phyloP scores from a whole-genome alignment of 305 asterid species.

The Rubia occidens region DNA sequence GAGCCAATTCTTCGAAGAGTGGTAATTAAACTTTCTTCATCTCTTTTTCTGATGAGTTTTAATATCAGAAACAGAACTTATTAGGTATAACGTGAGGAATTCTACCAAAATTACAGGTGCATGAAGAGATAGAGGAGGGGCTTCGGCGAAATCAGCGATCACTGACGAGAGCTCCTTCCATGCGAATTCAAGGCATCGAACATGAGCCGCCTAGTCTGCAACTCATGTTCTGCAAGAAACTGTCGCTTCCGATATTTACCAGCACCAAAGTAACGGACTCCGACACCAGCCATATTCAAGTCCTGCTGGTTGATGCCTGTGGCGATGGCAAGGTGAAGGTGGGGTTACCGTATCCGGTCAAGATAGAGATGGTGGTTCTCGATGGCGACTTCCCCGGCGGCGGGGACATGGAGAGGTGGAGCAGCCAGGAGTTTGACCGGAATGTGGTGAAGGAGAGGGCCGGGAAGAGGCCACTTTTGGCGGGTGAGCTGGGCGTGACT shows the following conservation, averaged over 20 bases:
- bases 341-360: slow-evolving; percentile 22
- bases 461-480: slow-evolving; percentile 56
- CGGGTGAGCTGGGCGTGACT: slow-evolving; percentile 40
- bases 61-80: neutral
- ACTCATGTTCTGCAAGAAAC: slow-evolving; percentile 28
- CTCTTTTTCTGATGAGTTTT: neutral
- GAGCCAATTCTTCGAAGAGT: slow-evolving; percentile 75
- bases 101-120: slow-evolving; percentile 27
- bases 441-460: slow-evolving; percentile 43
- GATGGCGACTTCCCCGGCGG: slow-evolving; percentile 52
- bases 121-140: slow-evolving; percentile 56
- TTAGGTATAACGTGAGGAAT: neutral
- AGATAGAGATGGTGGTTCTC: slow-evolving; percentile 47
- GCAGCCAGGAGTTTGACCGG: slow-evolving; percentile 29
- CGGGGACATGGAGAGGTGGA: slow-evolving; percentile 26
- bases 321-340: neutral
- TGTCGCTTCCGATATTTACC: slow-evolving; percentile 52
- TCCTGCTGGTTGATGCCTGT: slow-evolving; percentile 27
- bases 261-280: slow-evolving; percentile 37
- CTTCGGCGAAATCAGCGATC: slow-evolving; percentile 28
- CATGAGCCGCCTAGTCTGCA: slow-evolving; percentile 27
- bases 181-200: slow-evolving; percentile 29
- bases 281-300: slow-evolving; percentile 33
- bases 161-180: slow-evolving; percentile 31
- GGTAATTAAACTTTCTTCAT: slow-evolving; percentile 26